phyloP scores from a whole-genome alignment of 306 rosid genomes.

The Gastrolobium villosum region DNA sequence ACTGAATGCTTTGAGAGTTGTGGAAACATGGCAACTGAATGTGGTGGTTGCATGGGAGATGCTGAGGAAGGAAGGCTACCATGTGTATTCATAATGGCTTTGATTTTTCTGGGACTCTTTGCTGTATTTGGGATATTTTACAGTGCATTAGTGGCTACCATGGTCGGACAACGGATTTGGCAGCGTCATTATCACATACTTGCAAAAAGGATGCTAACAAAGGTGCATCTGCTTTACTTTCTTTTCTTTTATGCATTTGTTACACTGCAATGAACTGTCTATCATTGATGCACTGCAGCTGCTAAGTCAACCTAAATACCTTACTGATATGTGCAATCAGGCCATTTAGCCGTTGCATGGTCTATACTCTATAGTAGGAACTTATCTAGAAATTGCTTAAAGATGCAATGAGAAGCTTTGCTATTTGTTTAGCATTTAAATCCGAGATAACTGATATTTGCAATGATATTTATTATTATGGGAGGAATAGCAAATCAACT shows the following conservation, averaged over 20 bases:
- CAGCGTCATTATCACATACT: conserved; percentile 89
- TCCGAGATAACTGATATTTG: background rate
- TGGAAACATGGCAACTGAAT: conserved; percentile 77
- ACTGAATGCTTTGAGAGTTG: conserved; percentile 83
- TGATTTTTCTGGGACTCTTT: conserved; percentile 76
- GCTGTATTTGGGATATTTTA: conserved; percentile 84
- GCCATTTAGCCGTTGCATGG: background rate
- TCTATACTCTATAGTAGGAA: background rate
- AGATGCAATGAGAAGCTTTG: conserved; percentile 12
- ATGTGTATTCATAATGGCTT: conserved; percentile 70
- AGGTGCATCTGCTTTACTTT: conserved; percentile 56
- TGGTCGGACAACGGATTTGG: conserved; percentile 92
- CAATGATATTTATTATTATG: background rate
- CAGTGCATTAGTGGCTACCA: conserved; percentile 85
- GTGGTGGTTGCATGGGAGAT: conserved; percentile 85
- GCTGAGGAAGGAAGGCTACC: conserved; percentile 87
- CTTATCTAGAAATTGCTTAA: conserved; percentile 25
- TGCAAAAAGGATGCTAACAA: conserved; percentile 88
- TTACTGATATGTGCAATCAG: conserved; percentile 12
- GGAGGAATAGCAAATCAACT: background rate
- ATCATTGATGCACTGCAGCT: conserved; percentile 11
- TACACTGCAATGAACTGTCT: conserved; percentile 7
- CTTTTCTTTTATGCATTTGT: conserved; percentile 4
- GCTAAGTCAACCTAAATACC: conserved; percentile 18
- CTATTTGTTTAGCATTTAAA: background rate